Evolutionary conservation across 2,329 filamentous ascomycete genomes (phyloP).

Genomic region (Gliomastix tumulicola): DNA sequence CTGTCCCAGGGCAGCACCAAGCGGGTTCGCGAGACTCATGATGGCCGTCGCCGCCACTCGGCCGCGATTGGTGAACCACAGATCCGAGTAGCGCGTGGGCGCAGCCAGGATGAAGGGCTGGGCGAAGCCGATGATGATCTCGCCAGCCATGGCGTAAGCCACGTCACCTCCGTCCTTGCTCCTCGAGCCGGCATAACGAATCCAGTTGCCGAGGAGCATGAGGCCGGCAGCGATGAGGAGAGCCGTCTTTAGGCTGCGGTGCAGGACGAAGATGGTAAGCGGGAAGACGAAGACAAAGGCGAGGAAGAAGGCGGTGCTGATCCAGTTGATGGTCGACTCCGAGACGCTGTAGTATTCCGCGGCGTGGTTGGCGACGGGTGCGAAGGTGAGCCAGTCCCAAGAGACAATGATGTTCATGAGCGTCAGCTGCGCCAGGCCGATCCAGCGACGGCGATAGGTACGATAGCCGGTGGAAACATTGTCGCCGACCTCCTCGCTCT

Average conservation of each 20-base stretch:
- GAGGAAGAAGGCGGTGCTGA: conserved; percentile 82
- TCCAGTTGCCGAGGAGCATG: conserved; percentile 80
- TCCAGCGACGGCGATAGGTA: conserved; percentile 79
- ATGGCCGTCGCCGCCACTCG: conserved; percentile 83
- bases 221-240: conserved; percentile 69
- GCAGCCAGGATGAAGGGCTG: conserved; percentile 90
- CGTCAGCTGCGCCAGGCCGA: conserved; percentile 76
- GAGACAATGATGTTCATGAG: conserved; percentile 88
- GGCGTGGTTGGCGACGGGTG: conserved; percentile 69
- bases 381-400: conserved; percentile 97
- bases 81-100: conserved; percentile 83
- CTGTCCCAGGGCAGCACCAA: conserved; percentile 84
- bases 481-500: conserved; percentile 7
- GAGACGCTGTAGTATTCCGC: conserved; percentile 69
- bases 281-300: conserved; percentile 71
- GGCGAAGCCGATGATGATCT: conserved; percentile 80
- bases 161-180: conserved; percentile 54
- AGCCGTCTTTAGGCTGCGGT: conserved; percentile 70
- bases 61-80: conserved; percentile 86
- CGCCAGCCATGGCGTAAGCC: conserved; percentile 78
- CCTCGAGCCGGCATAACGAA: conserved; percentile 69
- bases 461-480: conserved; percentile 21
- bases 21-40: conserved; percentile 78
- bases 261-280: conserved; percentile 67
- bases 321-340: conserved; percentile 82